Base-by-base conservation (phyloP, 345 rosid genomes). In the Aquilaria yunnanensis region DNA sequence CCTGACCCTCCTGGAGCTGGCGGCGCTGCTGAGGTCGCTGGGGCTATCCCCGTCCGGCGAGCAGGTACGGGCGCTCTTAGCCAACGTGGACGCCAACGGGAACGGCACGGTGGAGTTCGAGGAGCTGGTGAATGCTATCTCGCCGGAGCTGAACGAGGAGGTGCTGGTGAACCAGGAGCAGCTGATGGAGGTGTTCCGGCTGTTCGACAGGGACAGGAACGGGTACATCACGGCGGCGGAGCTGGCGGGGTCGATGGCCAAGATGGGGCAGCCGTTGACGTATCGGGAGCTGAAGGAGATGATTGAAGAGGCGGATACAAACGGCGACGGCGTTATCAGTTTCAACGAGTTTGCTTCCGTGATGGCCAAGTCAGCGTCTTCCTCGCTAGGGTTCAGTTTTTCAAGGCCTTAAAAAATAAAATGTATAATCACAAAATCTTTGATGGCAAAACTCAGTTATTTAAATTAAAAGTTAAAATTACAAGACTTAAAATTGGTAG, bases 231-330 rank as follows among this genome's bases (percentile, higher is more conserved):
- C 96, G 0, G 88, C 93, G 2, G 90, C 84, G 0, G 96, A 89
- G 64, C 70, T 89, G 72, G 90, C 93, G 6, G 88, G 84, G 61
- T 84, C 92, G 2, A 89, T 89, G 96, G 93, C 96, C 0, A 84
- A 73, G 74, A 68, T 86, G 14, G 92, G 96, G 34, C 88, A 89
- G 43, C 83, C 87, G 0, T 80, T 89, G 61, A 86, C 90, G 0
- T 90, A 77, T 0, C 88, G 81, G 55, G 97, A 91, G 74, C 65
- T 91, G 64, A 81, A 92, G 0, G 97, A 88, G 62, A 91, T 91
- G 97, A 91, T 91, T 56, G 84, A 60, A 72, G 97, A 91, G 70
- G 97, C 96, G 0, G 97, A 91, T 60, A 75, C 80, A 0, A 94
- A 91, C 29, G 96, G 97, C 0, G 96, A 91, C 45, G 96, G 97